phyloP scores from a whole-genome alignment of 176 grass and related monocot species.

The Rhynchospora breviuscula region DNA sequence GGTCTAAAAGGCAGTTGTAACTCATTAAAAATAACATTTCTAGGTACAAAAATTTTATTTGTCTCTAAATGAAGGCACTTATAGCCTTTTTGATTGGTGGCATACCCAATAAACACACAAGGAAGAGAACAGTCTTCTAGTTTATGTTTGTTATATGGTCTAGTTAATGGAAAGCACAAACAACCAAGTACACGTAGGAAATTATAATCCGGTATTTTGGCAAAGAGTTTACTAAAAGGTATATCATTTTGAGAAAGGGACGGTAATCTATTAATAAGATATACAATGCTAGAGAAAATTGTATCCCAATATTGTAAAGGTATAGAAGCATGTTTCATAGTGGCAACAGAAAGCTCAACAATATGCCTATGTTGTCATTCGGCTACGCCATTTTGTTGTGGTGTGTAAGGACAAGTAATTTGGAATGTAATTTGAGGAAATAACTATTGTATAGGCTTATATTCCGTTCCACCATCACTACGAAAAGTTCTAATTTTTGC shows the following conservation, averaged over 20 bases:
- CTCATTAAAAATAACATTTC: neutral
- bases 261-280: no score
- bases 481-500: neutral
- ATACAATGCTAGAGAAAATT: neutral
- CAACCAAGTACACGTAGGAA: neutral
- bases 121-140: neutral
- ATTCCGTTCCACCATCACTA: neutral
- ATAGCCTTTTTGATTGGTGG: neutral
- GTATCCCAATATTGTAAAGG: neutral
- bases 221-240: neutral
- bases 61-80: neutral
- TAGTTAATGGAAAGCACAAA: neutral
- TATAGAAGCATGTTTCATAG: neutral
- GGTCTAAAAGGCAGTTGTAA: no score
- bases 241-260: no score
- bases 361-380: constrained; percentile 1
- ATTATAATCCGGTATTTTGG: neutral
- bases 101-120: neutral
- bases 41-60: neutral
- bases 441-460: neutral
- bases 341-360: neutral
- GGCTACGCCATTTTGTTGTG: neutral
- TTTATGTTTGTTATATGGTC: neutral
- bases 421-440: neutral
- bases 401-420: neutral